Evolutionary conservation across 805 yeast species (phyloP), one percentile per base, ranked within the genome.

Genomic region (Pichia deserticola): DNA sequence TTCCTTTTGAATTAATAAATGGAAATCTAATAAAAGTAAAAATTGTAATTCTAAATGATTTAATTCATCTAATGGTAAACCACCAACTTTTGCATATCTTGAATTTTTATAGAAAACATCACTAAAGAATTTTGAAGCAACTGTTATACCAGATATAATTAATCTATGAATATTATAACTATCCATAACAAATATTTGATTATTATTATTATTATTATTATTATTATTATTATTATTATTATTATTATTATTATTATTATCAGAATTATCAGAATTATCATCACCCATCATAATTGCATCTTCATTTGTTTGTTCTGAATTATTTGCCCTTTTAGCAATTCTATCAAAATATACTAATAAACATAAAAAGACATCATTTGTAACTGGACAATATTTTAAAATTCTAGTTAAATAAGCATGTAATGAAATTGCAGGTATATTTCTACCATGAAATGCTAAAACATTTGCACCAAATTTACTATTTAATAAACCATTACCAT

Each of bases 381-480:
- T 90, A n/a, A 93, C 93, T 0, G 99, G 98, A 66, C 99, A 93
- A 69, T 93, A 93, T 67, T 92, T 92, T 64, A 92, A 78, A 32
- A 93, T 92, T 62, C 99, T 81, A 40, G 88, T 78, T 52, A 93
- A 74, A 64, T 93, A 93, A 25, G 95, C 93, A 60, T 89, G 89
- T 44, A 93, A 75, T 11, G 90, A 80, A 48, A 93, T 93, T n/a
- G 95, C 96, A 1, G 99, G 99, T 9, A 93, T 84, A 62, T 92
- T 95, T 51, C 95, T 82, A 15, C 99, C 99, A 66, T 89, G 96
- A 65, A 93, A 93, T 42, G 96, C 93, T 50, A 92, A 70, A 5
- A 92, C 87, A 52, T 81, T 82, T 3, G 83, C 85, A 13, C 79
- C 70, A 56, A 78, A 81, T 54, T 73, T 74, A 57, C 78, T 75